Base-by-base conservation (phyloP, 2,329 filamentous ascomycete genomes). In the Fonsecaea monophora region DNA sequence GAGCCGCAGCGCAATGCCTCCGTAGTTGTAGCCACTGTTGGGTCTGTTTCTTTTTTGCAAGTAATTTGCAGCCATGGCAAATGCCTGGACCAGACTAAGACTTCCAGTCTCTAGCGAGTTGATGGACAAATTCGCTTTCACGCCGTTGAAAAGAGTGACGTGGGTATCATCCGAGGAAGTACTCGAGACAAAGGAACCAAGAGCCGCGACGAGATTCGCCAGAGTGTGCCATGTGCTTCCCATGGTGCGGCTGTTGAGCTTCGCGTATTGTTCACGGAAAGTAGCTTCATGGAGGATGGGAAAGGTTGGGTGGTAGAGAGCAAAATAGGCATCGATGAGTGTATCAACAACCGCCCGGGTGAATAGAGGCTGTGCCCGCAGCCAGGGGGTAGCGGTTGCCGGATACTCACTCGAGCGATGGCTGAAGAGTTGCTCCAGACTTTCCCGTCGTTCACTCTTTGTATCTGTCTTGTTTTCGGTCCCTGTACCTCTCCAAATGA, bases 291-390 rank as follows among this genome's bases (percentile, higher is more conserved):
- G 83, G 0, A 87, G 70, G 12, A 87, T 79, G 0, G 85, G 84
- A 56, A 86, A 87, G 62, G 83, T 83, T 0, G 85, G 84, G 68
- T 87, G 85, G 60, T 86, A 86, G 81, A 84, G 85, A 25, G 78
- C 76, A 62, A 87, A 87, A 74, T 86, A 87, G 0, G 84, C 84
- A 53, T 71, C 65, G 64, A 71, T 54, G 13, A 71, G 64, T 15
- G 40, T 66, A 42, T 69, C 64, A 6, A 68, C 64, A 8, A 71
- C 48, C 21, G 54, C 53, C 32, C 67, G 69, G 25, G 69, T 71
- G 45, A 71, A 48, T 21, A 69, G 59, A 21, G 68, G 68, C 25
- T 66, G 65, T 18, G 68, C 61, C 13, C 60, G 65, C 8, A 67
- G 68, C 65, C 57, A 65, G 8, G 62, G 42, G 4, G 32, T 53